Evolutionary conservation across 1,139 yeast genomes (phyloP), one percentile per base, ranked within the genome.

Genomic region (Diutina neorugosa): DNA sequence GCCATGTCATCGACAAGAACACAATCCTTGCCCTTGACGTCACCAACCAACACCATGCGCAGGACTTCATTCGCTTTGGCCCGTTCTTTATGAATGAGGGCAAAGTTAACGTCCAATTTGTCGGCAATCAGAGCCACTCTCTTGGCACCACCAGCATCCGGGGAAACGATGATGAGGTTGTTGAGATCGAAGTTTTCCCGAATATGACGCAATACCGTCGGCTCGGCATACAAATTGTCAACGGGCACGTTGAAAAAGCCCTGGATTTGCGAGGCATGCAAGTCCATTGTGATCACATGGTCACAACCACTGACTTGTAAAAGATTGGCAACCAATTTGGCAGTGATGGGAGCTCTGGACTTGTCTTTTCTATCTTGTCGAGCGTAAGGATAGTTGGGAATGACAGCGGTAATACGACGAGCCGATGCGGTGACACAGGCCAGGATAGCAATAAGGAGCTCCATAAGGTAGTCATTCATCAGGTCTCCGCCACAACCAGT

Each of bases 61-160:
- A 91, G 82, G 34, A 91, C 96, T 67, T 90, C 97, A 67, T 93
- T 93, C 51, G 98, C 97, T 58, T 91, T 79, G 48, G 93, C 94
- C 64, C 98, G 81, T 71, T 93, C 98, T 70, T 93, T 93, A 70
- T 93, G 98, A 62, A 93, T 93, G 66, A 93, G 80, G 14, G 98
- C 98, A 70, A 93, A 93, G 69, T 90, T 90, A 62, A 91, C 77
- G 66, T 91, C 98, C 59, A 93, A 76, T 59, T 90, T 79, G 68
- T 93, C 98, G 52, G 98, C 98, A 60, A 93, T 76, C 8, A 93
- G 88, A 1, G 98, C 98, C 11, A 96, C 98, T 65, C 98, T 81
- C 69, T 93, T 93, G 56, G 98, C 98, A 55, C 98, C 98, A 63
- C 98, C 98, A 4, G 98, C 98, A 72, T 93, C 98, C 2, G 98